A percentile compares a stretch with the other conserved stretches of the same genome.
Conservation (phyloP, 495 filamentous ascomycete genomes). For the Jackrogersella minutella region DNA sequence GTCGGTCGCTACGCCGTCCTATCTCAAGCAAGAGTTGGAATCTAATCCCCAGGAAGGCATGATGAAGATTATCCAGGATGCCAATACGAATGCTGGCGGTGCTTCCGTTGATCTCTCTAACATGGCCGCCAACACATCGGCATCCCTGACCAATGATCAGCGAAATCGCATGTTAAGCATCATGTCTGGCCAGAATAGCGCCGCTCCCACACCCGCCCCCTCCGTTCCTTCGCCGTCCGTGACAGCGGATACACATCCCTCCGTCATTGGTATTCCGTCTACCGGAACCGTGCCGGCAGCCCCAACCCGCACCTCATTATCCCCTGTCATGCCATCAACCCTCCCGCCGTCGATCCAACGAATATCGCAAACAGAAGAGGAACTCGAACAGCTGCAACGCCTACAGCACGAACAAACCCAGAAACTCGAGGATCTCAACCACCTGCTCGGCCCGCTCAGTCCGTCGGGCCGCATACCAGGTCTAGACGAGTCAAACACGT, state of each 20-base stretch:
- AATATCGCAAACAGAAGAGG: constrained; percentile 69
- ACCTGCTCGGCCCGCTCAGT: constrained; percentile 76
- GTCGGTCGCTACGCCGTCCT: constrained; percentile 50
- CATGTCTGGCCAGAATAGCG: constrained; percentile 62
- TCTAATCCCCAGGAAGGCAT: constrained; percentile 72
- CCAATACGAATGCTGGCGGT: constrained; percentile 69
- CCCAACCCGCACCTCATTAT: constrained; percentile 50
- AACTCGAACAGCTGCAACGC: constrained; percentile 76
- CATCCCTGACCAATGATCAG: constrained; percentile 77
- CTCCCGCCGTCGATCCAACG: constrained; percentile 63
- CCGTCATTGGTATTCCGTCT: constrained; percentile 38
- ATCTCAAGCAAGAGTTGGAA: constrained; percentile 57
- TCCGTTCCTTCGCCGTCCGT: constrained; percentile 34
- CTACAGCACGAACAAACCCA: constrained; percentile 76
- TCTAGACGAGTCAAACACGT: constrained; percentile 60
- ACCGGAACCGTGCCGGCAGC: constrained; percentile 46
- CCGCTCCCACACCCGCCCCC: constrained; percentile 37
- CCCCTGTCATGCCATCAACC: constrained; percentile 66
- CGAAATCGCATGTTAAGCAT: constrained; percentile 80
- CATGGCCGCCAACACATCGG: constrained; percentile 73
- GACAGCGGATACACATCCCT: constrained; percentile 21
- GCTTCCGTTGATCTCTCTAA: constrained; percentile 74
- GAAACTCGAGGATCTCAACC: constrained; percentile 74
- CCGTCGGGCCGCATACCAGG: constrained; percentile 84
- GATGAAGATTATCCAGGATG: constrained; percentile 85